Percentiles rank a stretch among this genome's conserved stretches.
Conservation (phyloP, 2,329 filamentous ascomycete species). For the Phialophora expanda region DNA sequence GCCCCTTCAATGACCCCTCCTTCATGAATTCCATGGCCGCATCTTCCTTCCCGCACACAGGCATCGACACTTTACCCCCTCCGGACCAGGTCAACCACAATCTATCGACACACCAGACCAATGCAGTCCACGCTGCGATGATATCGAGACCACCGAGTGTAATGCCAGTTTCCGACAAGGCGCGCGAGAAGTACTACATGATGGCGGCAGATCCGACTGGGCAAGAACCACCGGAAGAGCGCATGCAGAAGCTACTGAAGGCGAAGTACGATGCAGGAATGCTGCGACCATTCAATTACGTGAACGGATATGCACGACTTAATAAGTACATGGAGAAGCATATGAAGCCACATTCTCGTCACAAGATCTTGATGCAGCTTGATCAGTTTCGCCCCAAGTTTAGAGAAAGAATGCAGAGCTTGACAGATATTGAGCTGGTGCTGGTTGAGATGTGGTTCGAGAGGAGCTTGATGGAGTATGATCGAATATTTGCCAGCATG, state of each 20-base stretch:
- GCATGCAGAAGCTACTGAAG: slow-evolving; percentile 90
- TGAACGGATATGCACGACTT: slow-evolving; percentile 89
- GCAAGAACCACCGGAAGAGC: slow-evolving; percentile 83
- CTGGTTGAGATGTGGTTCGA: slow-evolving; percentile 99
- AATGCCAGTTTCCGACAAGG: slow-evolving; percentile 67
- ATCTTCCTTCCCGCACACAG: slow-evolving; percentile 39
- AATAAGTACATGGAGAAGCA: slow-evolving; percentile 91
- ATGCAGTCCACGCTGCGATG: slow-evolving; percentile 53
- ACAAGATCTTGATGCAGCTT: slow-evolving; percentile 89
- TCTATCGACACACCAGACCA: slow-evolving; percentile 47
- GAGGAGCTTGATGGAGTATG: slow-evolving; percentile 93
- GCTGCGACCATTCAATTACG: slow-evolving; percentile 96
- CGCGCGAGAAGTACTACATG: slow-evolving; percentile 85
- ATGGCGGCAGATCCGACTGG: slow-evolving; percentile 94
- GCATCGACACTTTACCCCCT: slow-evolving; percentile 44
- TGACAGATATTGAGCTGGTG: slow-evolving; percentile 93
- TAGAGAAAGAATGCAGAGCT: slow-evolving; percentile 85
- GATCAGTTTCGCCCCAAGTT: slow-evolving; percentile 96
- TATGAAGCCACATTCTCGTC: slow-evolving; percentile 78
- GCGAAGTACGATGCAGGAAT: slow-evolving; percentile 96
- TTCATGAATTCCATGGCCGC: slow-evolving; percentile 52
- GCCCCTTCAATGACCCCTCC: slow-evolving; percentile 66
- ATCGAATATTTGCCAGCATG: slow-evolving; percentile 98
- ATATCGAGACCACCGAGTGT: slow-evolving; percentile 67
- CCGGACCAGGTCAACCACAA: slow-evolving; percentile 47